Evolutionary conservation across 768 basidiomycete genomes (phyloP).

Genomic region (Russula sp.): DNA sequence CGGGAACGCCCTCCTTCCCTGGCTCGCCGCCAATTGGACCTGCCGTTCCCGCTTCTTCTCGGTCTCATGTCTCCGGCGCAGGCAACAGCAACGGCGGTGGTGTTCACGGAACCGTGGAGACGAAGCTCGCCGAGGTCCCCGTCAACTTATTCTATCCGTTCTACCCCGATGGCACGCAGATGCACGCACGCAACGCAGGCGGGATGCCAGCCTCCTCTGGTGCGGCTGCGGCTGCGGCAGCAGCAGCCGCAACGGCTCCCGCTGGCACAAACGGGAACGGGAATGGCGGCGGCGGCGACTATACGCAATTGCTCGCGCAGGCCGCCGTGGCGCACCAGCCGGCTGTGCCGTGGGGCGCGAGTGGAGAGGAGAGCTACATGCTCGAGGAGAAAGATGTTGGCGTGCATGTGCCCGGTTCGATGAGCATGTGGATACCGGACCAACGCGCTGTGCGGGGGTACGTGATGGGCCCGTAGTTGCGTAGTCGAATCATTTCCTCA

Average conservation of each 20-base stretch:
- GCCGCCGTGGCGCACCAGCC: slow-evolving; percentile 45
- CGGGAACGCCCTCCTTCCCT: slow-evolving; percentile 26
- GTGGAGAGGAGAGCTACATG: slow-evolving; percentile 57
- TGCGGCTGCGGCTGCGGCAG: neutral
- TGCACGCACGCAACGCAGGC: slow-evolving; percentile 22
- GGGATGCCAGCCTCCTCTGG: neutral
- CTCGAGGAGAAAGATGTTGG: slow-evolving; percentile 53
- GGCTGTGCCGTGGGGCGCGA: slow-evolving; percentile 47
- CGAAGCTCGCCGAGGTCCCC: slow-evolving; percentile 57
- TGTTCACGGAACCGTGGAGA: slow-evolving; percentile 13
- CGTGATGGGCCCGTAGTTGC: slow-evolving; percentile 9
- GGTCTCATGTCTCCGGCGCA: slow-evolving; percentile 2
- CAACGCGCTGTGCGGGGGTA: slow-evolving; percentile 14
- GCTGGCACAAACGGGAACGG: slow-evolving; percentile 8
- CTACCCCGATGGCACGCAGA: slow-evolving; percentile 47
- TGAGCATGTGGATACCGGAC: slow-evolving; percentile 16
- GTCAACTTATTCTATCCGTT: slow-evolving; percentile 70
- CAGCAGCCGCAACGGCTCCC: neutral
- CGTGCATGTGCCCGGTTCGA: slow-evolving; percentile 1
- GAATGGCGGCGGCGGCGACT: slow-evolving; percentile 31
- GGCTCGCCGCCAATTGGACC: slow-evolving; percentile 20
- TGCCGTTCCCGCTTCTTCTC: slow-evolving; percentile 1
- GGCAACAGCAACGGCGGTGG: neutral
- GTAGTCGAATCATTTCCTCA: no score
- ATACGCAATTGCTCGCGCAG: slow-evolving; percentile 48